These are phyloP conservation scores for Pseudogymnoascus sp. DNA, from an alignment of 2,329 filamentous ascomycete genomes.

Conservation along the genomic window DNA sequence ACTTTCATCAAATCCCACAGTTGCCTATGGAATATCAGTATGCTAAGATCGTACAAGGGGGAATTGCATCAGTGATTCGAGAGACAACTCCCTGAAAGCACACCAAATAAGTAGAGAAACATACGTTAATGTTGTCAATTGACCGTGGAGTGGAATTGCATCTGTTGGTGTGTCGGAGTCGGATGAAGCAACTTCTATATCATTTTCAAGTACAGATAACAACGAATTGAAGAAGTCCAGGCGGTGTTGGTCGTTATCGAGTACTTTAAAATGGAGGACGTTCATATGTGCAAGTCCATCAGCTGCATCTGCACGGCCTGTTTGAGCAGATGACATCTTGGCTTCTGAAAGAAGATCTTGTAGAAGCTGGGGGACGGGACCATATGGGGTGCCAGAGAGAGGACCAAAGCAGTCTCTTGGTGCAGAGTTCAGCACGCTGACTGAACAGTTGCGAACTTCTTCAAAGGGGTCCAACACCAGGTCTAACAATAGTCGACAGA, in stretches of 20 bases:
- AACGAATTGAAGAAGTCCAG: constrained; percentile 50
- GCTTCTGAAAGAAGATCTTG: constrained; percentile 44
- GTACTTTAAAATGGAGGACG: constrained; percentile 59
- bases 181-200: constrained; percentile 53
- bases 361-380: constrained; percentile 32
- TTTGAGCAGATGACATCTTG: constrained; percentile 54
- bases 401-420: constrained; percentile 28
- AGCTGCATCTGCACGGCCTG: constrained; percentile 82
- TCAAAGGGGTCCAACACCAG: constrained; percentile 86
- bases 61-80: background rate
- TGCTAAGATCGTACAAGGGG: background rate
- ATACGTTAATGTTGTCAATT: constrained; percentile 60
- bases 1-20: constrained; percentile 10
- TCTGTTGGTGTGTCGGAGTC: constrained; percentile 62
- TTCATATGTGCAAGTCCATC: constrained; percentile 79
- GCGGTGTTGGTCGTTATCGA: constrained; percentile 36
- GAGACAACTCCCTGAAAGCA: background rate
- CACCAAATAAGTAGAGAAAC: constrained; percentile 15
- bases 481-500: constrained; percentile 64
- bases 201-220: constrained; percentile 54
- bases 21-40: constrained; percentile 4
- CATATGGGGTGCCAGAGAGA: background rate
- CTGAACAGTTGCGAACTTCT: constrained; percentile 64
- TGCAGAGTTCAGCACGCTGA: constrained; percentile 45
- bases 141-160: constrained; percentile 60